Evolutionary conservation across 2,329 filamentous ascomycete species (phyloP).

Genomic region (Aspergillus chevalieri): DNA sequence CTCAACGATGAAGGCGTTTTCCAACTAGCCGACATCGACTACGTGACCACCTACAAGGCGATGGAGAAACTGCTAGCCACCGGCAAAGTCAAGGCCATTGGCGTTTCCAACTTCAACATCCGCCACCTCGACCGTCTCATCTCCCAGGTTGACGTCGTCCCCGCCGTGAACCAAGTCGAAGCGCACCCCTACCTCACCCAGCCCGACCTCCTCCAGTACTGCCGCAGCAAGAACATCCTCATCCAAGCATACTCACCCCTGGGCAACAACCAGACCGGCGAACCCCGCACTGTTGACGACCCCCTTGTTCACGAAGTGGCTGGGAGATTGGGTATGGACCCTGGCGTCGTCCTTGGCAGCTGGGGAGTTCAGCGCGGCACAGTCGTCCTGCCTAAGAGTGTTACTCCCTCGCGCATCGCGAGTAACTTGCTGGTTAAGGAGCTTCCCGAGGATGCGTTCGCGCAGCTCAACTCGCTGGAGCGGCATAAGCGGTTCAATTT

Average conservation of each 20-base stretch:
- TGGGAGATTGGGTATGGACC: constrained; percentile 54
- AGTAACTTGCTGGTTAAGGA: constrained; percentile 37
- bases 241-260: constrained; percentile 52
- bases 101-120: constrained; percentile 68
- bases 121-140: constrained; percentile 68
- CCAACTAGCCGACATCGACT: constrained; percentile 15
- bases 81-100: constrained; percentile 61
- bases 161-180: constrained; percentile 64
- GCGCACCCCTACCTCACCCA: constrained; percentile 32
- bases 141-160: constrained; percentile 57
- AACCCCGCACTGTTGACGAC: constrained; percentile 48
- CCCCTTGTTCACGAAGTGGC: constrained; percentile 55
- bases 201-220: constrained; percentile 47
- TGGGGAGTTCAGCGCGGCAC: constrained; percentile 51
- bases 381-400: constrained; percentile 49
- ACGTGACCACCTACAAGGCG: constrained; percentile 44
- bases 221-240: constrained; percentile 48
- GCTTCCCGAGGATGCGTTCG: constrained; percentile 20
- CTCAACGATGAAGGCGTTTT: constrained; percentile 16
- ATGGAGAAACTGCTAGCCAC: constrained; percentile 54
- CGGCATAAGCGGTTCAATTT: constrained; percentile 30
- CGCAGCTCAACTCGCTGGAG: constrained; percentile 23
- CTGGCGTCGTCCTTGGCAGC: constrained; percentile 49
- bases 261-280: constrained; percentile 45
- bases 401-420: constrained; percentile 46